These are phyloP conservation scores for Venturia nashicola DNA, from an alignment of 2,329 filamentous ascomycete genomes.

Conservation along the genomic window DNA sequence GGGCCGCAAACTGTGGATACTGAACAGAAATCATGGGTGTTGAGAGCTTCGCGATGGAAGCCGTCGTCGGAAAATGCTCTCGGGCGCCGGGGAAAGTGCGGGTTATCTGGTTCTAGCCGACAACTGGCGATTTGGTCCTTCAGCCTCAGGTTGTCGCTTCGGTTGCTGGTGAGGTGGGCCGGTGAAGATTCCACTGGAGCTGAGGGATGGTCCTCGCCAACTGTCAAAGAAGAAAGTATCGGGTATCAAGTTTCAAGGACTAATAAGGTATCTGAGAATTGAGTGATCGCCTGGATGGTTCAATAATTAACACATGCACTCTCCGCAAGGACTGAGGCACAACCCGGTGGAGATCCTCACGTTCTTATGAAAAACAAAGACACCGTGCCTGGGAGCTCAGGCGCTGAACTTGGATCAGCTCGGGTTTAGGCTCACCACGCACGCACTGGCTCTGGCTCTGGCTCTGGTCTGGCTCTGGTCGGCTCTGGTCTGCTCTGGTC, in stretches of 20 bases:
- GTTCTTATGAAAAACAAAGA: background rate
- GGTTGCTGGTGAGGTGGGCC: background rate
- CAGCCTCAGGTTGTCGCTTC: background rate
- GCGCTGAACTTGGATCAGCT: background rate
- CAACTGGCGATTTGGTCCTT: background rate
- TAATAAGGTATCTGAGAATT: too few species aligned
- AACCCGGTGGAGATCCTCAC: conserved; percentile 1
- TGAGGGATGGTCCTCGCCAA: background rate
- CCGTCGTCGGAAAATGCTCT: conserved; percentile 2
- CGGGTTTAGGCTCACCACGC: background rate
- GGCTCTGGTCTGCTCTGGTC: background rate
- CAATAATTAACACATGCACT: background rate
- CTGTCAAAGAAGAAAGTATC: background rate
- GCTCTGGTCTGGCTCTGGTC: background rate
- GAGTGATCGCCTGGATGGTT: background rate
- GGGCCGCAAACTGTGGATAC: conserved; percentile 7
- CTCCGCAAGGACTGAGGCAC: background rate
- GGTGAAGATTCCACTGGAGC: background rate
- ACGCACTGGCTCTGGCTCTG: background rate
- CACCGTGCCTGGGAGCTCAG: background rate
- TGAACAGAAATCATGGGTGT: conserved; percentile 11
- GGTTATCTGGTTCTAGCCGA: background rate
- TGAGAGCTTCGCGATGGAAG: conserved; percentile 5
- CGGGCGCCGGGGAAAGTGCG: conserved; percentile 4
- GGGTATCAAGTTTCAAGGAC: too few species aligned